Conservation (phyloP, 148 eudicot species). For the Camellia granthamiana region DNA sequence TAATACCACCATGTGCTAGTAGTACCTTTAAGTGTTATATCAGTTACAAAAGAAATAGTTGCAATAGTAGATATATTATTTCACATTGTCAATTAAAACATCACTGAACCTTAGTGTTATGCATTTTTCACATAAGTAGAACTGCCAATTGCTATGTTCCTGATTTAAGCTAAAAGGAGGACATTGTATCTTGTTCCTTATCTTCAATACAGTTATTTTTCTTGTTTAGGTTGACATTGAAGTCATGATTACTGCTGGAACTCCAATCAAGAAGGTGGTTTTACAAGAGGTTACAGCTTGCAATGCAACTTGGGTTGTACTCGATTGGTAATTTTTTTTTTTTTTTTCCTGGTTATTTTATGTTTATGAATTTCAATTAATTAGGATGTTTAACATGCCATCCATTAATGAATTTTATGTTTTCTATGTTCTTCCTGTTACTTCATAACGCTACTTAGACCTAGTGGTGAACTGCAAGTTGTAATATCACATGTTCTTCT, state of each 20-base stretch:
- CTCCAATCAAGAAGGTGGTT: conserved; percentile 38
- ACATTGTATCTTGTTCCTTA: not conserved
- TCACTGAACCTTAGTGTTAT: not conserved
- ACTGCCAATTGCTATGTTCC: not conserved
- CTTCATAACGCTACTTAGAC: not conserved
- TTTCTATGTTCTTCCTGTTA: not conserved
- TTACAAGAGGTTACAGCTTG: conserved; percentile 31
- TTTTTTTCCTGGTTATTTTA: not conserved
- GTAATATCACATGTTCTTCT: not conserved
- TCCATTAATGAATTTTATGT: not conserved
- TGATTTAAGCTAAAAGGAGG: not conserved
- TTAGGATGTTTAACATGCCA: not conserved
- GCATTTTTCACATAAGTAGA: not conserved
- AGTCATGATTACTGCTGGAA: conserved; percentile 44
- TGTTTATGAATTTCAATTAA: not conserved
- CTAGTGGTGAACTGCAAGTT: not conserved
- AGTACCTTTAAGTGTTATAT: not conserved
- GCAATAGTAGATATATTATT: not conserved
- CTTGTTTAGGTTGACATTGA: conserved; percentile 36
- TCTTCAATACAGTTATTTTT: not conserved
- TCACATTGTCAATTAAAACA: not conserved
- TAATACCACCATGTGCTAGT: not conserved
- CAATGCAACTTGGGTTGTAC: conserved; percentile 41
- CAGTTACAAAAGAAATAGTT: not conserved
- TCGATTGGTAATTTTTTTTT: conserved; percentile 35